Evolutionary conservation across 768 basidiomycete genomes (phyloP), one percentile per base, ranked within the genome.

Genomic region (Rhizopogon vesiculosus): DNA sequence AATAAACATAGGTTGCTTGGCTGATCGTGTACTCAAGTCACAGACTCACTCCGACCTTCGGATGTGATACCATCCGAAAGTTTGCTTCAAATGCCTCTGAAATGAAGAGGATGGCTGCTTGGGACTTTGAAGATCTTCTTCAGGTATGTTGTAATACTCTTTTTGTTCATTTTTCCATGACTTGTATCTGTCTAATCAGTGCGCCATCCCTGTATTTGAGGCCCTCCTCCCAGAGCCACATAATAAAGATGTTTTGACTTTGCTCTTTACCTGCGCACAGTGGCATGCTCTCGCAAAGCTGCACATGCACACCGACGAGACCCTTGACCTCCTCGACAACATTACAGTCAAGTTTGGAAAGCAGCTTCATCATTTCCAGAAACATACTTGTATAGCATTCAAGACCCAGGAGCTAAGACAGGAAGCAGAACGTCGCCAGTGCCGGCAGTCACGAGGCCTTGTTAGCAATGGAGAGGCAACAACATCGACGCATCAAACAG

Each of bases 101-200:
- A 19, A 43, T 66, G 56, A 62, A 64, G 57, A 56, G 61, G 41
- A 40, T 66, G 46, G 55, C 60, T 8, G 60, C 60, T 13, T 59
- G 65, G 15, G 69, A 76, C 48, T 75, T 63, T 55, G 70, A 75
- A 42, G 73, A 75, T 43, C 56, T 74, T 12, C 54, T 74, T 0
- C 72, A 73, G 59, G 69, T 62, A 45, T 19, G 49, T 3, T 2
- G 15, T 13, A 3, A 25, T 7, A 42, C 16, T 42, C 19, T 41
- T 25, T 15, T 41, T 12, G n/a, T 18, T 18, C 7, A 10, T n/a
- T 41, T 31, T 43, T 31, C n/a, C 2, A n/a, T 31, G 45, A 29
- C 28, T 25, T 8, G 18, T 56, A 46, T 13, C 19, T 25, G 18
- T 28, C 9, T 6, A 28, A 8, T 42, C 35, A 60, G 59, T 60